phyloP scores from a whole-genome alignment of 306 rosid genomes.

The Luffa acutangula region DNA sequence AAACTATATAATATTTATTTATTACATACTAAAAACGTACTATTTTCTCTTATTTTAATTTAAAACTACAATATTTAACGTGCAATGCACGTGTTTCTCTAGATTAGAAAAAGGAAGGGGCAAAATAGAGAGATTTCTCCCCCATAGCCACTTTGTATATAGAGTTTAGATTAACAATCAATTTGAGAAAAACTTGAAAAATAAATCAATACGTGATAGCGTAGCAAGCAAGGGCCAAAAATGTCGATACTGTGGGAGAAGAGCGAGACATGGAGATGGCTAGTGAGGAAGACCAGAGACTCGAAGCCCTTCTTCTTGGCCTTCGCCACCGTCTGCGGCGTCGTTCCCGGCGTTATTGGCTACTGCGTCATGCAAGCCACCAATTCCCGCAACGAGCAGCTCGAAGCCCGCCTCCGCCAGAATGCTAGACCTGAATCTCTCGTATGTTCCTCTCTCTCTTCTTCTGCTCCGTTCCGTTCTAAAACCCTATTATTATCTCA shows the following conservation, averaged over 20 bases:
- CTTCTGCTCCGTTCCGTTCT: background rate
- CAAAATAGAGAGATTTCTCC: too few species aligned
- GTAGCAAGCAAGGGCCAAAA: background rate
- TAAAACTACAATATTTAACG: too few species aligned
- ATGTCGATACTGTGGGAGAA: conserved; percentile 61
- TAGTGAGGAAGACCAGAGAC: conserved; percentile 62
- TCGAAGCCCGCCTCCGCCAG: conserved; percentile 71
- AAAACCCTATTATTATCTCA: background rate
- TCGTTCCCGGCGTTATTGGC: conserved; percentile 72
- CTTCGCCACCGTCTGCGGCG: conserved; percentile 81
- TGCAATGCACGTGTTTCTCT: too few species aligned
- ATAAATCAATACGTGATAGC: too few species aligned
- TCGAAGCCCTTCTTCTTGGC: conserved; percentile 78
- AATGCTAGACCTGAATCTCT: conserved; percentile 72
- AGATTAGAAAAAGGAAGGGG: too few species aligned
- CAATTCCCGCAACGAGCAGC: conserved; percentile 52
- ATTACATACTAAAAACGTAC: too few species aligned
- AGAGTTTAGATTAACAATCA: too few species aligned
- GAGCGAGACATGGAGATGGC: conserved; percentile 60
- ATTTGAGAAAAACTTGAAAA: too few species aligned
- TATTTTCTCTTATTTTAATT: too few species aligned
- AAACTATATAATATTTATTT: too few species aligned
- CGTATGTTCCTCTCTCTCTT: conserved; percentile 12
- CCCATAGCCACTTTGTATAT: too few species aligned
- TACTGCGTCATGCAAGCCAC: conserved; percentile 72